Percentiles rank a stretch among this genome's conserved stretches.
Conservation (phyloP, 257 asterid genomes). For the Solanum lycopersicoides region DNA sequence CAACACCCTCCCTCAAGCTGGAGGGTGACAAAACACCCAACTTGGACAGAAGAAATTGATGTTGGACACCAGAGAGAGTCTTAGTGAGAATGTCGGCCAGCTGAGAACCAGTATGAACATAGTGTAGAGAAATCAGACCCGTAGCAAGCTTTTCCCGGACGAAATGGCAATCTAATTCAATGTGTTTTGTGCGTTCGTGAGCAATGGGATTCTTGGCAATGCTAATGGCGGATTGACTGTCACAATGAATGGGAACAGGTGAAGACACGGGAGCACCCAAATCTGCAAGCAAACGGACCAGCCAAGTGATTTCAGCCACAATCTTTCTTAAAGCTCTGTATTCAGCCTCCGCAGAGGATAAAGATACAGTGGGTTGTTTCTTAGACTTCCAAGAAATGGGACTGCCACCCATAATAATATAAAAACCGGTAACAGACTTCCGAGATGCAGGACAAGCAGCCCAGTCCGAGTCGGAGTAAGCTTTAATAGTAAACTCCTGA, state of each 20-base stretch:
- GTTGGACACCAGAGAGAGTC: not conserved
- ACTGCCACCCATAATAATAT: not conserved
- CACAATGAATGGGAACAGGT: not conserved
- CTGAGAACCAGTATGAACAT: not conserved
- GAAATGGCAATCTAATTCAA: not conserved
- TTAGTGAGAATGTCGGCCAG: not conserved
- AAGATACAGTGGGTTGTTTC: not conserved
- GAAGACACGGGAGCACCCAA: not conserved
- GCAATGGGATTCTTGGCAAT: not conserved
- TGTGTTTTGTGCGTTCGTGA: not conserved
- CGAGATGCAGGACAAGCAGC: not conserved
- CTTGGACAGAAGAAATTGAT: not conserved
- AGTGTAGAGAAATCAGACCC: not conserved
- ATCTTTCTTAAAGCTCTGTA: not conserved
- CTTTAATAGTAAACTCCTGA: not conserved
- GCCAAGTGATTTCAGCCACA: not conserved
- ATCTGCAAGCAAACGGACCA: not conserved
- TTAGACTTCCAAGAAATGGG: not conserved
- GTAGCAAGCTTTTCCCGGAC: not conserved
- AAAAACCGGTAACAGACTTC: not conserved
- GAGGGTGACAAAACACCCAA: not conserved
- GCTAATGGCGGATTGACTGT: not conserved
- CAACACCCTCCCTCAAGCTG: not conserved
- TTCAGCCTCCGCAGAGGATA: not conserved
- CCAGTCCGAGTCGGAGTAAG: not conserved